Percentiles rank a stretch among this genome's conserved stretches.
phyloP scores from a whole-genome alignment of 257 asterid species.

The Solanum rostratum region DNA sequence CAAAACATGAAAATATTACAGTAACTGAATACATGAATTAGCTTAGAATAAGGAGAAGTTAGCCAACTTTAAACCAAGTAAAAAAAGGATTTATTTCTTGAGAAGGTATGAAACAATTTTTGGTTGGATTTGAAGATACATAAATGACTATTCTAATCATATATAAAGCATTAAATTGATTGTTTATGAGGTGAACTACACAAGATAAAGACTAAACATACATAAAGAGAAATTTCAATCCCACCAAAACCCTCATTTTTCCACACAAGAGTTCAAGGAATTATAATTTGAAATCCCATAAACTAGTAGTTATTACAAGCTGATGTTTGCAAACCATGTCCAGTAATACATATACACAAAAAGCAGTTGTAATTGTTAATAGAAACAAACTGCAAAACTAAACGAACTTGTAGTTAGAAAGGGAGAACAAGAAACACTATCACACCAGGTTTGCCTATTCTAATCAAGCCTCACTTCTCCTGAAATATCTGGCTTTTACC shows the following conservation, averaged over 20 bases:
- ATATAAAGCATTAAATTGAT: no score
- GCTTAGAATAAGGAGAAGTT: no score
- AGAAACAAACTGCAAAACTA: not conserved
- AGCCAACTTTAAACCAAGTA: no score
- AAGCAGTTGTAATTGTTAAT: not conserved
- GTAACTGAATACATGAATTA: no score
- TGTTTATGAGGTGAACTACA: no score
- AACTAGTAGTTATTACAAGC: not conserved
- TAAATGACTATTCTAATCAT: no score
- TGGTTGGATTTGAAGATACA: no score
- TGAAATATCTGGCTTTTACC: not conserved
- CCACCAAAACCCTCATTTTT: not conserved
- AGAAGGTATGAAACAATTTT: no score
- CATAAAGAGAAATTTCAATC: not conserved
- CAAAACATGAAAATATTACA: no score
- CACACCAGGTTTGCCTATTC: slow-evolving; percentile 6
- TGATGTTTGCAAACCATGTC: not conserved
- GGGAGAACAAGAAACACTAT: not conserved
- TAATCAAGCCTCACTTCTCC: not conserved
- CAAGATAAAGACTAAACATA: no score
- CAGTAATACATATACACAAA: not conserved
- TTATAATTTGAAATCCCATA: not conserved
- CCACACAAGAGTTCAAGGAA: not conserved
- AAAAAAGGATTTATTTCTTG: no score
- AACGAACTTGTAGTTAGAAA: not conserved